A percentile compares a stretch with the other conserved stretches of the same genome.
phyloP scores from a whole-genome alignment of 2,329 filamentous ascomycete genomes.

The Aspergillus oerlinghausenensis region DNA sequence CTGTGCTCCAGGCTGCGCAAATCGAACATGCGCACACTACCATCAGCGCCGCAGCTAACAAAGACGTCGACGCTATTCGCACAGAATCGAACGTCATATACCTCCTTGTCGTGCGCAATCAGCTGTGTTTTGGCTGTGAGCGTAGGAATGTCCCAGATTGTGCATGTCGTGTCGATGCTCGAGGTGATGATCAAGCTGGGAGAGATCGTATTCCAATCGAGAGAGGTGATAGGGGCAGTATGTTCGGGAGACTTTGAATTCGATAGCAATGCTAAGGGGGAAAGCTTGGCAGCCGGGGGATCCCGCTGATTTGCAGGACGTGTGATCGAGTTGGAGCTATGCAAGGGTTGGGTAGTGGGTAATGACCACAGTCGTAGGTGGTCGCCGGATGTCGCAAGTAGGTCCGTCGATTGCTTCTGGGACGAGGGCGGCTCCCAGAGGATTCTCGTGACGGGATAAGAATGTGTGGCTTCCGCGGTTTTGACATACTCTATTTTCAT shows the following conservation, averaged over 20 bases:
- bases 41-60: slow-evolving; percentile 94
- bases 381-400: slow-evolving; percentile 91
- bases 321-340: slow-evolving; percentile 63
- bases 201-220: slow-evolving; percentile 97
- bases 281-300: slow-evolving; percentile 71
- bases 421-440: slow-evolving; percentile 94
- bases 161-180: slow-evolving; percentile 98
- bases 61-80: slow-evolving; percentile 98
- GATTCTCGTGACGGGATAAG: slow-evolving; percentile 91
- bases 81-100: slow-evolving; percentile 97
- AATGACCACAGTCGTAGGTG: slow-evolving; percentile 92
- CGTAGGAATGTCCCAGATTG: slow-evolving; percentile 98
- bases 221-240: slow-evolving; percentile 88
- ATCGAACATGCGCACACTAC: slow-evolving; percentile 98
- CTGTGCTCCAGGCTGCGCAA: slow-evolving; percentile 93
- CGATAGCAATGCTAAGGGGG: slow-evolving; percentile 84
- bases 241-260: slow-evolving; percentile 99
- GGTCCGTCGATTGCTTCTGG: slow-evolving; percentile 90
- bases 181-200: slow-evolving; percentile 97
- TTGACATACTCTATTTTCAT: slow-evolving; percentile 77
- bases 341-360: slow-evolving; percentile 59
- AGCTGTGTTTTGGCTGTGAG: slow-evolving; percentile 96
- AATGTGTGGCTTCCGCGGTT: slow-evolving; percentile 93
- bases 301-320: slow-evolving; percentile 59
- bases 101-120: slow-evolving; percentile 98